These are phyloP conservation scores for Rhodotorula kratochvilovae DNA, from an alignment of 768 basidiomycete species.

Conservation along the genomic window DNA sequence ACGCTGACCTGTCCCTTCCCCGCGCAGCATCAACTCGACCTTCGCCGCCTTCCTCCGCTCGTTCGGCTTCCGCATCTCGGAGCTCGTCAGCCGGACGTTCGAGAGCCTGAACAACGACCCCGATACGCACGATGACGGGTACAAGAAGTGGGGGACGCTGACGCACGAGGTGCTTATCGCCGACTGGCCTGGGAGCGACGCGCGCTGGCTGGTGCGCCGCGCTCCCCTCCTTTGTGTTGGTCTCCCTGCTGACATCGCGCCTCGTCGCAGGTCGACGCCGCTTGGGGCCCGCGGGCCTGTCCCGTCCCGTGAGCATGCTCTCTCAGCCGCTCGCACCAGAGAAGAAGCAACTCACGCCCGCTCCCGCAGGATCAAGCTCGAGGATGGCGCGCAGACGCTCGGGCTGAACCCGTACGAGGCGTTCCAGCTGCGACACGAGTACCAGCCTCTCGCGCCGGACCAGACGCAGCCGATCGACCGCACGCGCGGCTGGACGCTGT, in stretches of 20 bases:
- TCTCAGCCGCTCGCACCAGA: background rate
- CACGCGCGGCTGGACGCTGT: conserved; percentile 34
- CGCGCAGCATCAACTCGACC: conserved; percentile 24
- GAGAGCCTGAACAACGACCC: conserved; percentile 28
- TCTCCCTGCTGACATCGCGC: background rate
- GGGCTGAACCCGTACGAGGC: conserved; percentile 33
- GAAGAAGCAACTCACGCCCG: background rate
- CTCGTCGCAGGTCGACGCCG: conserved; percentile 5
- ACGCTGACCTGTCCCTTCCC: too few relatives aligned
- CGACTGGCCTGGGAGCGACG: conserved; percentile 27
- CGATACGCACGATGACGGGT: conserved; percentile 19
- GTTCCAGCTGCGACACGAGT: conserved; percentile 16
- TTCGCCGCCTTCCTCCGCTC: conserved; percentile 16
- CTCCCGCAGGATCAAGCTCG: conserved; percentile 15
- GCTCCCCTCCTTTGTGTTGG: background rate
- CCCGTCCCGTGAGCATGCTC: background rate
- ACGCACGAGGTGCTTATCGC: conserved; percentile 28
- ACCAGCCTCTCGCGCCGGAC: background rate
- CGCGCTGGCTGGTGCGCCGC: conserved; percentile 6
- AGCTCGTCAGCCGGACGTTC: conserved; percentile 27
- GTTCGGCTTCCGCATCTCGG: conserved; percentile 23
- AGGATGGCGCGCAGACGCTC: background rate
- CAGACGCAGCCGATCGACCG: conserved; percentile 27
- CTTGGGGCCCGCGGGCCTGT: conserved; percentile 17
- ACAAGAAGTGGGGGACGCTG: conserved; percentile 29